Percentiles rank a stretch among this genome's conserved stretches.
Conservation (phyloP, 805 yeast species). For the Starmerella geochares region DNA sequence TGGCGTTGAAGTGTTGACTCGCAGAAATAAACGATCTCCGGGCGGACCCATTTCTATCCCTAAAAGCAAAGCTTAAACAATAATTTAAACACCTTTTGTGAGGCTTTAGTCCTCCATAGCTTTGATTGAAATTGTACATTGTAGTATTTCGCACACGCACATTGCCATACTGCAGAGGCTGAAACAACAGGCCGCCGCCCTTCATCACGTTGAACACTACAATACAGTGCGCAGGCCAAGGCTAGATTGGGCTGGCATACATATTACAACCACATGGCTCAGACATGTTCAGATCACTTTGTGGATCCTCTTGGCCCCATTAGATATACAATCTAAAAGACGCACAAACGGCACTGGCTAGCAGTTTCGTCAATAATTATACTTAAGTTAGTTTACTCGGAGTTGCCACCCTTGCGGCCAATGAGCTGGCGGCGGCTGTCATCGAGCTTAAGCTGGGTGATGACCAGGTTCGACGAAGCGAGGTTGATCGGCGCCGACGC, state of each 20-base stretch:
- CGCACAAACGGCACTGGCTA: not conserved
- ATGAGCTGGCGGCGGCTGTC: conserved; percentile 97
- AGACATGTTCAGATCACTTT: not conserved
- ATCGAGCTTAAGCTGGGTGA: conserved; percentile 96
- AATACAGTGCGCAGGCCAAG: no score
- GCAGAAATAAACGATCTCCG: conserved; percentile 68
- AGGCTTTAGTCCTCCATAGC: no score
- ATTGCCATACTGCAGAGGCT: no score
- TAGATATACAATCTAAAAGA: no score
- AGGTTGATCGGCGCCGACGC: conserved; percentile 94
- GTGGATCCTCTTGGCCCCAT: no score
- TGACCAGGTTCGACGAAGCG: conserved; percentile 98
- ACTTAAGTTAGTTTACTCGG: conserved; percentile 47
- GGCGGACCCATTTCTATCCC: conserved; percentile 56
- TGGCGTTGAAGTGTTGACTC: conserved; percentile 84
- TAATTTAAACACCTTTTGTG: not conserved
- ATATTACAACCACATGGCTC: no score
- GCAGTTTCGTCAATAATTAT: conserved; percentile 10
- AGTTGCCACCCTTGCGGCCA: conserved; percentile 86
- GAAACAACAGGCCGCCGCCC: no score
- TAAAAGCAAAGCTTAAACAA: conserved; percentile 14
- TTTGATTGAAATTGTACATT: not conserved
- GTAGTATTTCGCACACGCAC: not conserved
- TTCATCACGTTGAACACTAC: no score
- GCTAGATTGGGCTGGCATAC: no score